Conservation (phyloP, 345 rosid species). For the Limnanthes douglasii region DNA sequence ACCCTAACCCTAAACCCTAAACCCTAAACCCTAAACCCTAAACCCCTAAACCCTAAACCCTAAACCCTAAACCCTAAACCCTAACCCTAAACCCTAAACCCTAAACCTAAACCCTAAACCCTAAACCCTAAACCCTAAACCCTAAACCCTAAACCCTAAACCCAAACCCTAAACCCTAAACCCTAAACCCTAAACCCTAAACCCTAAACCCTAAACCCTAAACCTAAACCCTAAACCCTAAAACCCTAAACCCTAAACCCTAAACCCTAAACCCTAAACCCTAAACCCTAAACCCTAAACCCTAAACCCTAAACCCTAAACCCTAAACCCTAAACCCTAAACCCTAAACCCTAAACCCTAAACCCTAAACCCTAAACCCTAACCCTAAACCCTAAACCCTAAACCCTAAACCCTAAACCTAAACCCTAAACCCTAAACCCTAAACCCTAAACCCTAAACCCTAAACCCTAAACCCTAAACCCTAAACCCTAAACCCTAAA, state of each 20-base stretch:
- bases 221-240: neutral
- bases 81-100: neutral
- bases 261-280: neutral
- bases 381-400: slow-evolving; percentile 6
- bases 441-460: slow-evolving; percentile 1
- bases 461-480: neutral
- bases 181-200: neutral
- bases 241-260: neutral
- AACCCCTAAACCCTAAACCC: slow-evolving; percentile 5
- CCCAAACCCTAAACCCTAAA: neutral
- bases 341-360: slow-evolving; percentile 1
- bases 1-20: slow-evolving; percentile 6
- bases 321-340: slow-evolving; percentile 2
- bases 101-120: slow-evolving; percentile 1
- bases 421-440: neutral
- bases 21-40: slow-evolving; percentile 6
- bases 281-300: neutral
- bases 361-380: slow-evolving; percentile 1
- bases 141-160: slow-evolving; percentile 5
- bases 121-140: slow-evolving; percentile 4
- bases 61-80: neutral
- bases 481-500: neutral
- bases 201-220: neutral
- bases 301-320: neutral
- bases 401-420: slow-evolving; percentile 4